Evolutionary conservation across 345 rosid genomes (phyloP), one percentile per base, ranked within the genome.

Genomic region (Heritiera littoralis): DNA sequence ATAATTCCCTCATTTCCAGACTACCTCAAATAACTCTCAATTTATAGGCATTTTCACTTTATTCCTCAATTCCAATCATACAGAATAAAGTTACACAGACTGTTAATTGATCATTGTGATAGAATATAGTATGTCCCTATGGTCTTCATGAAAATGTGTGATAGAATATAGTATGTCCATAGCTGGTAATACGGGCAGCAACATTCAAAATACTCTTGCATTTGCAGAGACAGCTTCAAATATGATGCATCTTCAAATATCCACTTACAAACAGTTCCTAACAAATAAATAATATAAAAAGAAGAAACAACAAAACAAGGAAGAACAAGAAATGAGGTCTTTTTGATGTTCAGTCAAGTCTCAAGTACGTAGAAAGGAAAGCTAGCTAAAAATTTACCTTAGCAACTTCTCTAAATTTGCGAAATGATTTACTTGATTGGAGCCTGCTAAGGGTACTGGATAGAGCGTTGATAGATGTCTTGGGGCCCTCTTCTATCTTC

Each of bases 401-500:
- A 20, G 99, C 99, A 74, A 52, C 90, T 83, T 95, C 98, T 84
- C 99, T 90, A 35, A 95, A 86, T 83, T 80, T 87, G 28, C 96
- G 89, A 70, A 95, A 93, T 35, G 94, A 82, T 90, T 91, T 89
- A 84, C 94, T 95, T 51, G 99, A 95, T 78, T 95, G 99, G 75
- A 95, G 82, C 86, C 83, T 92, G 88, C 93, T 95, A 83, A 95
- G 85, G 72, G 96, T 84, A 85, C 92, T 93, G 51, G 98, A 92
- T 75, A 93, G 81, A 77, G 93, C 92, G 76, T 78, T 93, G 73
- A 95, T 87, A 58, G 99, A 92, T 69, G 94, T 89, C 86, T 85
- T 95, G 14, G 89, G 79, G 58, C 94, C 91, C 46, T 89, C 94
- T 83, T 90, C 96, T 87, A 85, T 66, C 82, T 87, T 89, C 28